Evolutionary conservation across 495 filamentous ascomycete species (phyloP).

Genomic region (Cenococcum geophilum): DNA sequence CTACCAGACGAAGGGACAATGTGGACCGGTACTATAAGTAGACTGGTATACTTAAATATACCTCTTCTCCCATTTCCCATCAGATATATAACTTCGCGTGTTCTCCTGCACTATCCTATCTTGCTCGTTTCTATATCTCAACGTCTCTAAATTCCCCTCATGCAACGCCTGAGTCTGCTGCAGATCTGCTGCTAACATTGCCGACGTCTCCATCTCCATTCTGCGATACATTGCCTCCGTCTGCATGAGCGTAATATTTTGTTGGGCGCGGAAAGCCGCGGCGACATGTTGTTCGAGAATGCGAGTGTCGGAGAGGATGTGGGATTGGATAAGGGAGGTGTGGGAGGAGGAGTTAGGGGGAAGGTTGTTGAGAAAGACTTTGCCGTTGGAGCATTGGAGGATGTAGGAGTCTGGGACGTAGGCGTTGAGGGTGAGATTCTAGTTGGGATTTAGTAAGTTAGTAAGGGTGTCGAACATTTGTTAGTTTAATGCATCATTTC

Average conservation of each 20-base stretch:
- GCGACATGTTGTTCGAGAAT: background rate
- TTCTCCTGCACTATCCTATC: background rate
- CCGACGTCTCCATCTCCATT: background rate
- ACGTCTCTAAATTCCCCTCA: background rate
- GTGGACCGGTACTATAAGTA: background rate
- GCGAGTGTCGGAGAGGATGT: background rate
- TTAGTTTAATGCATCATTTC: background rate
- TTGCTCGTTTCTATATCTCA: background rate
- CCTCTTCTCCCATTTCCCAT: background rate
- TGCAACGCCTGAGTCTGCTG: background rate
- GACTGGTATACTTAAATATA: background rate
- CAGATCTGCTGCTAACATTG: background rate
- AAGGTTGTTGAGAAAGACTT: background rate
- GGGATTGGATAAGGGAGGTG: background rate
- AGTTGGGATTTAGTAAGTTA: background rate
- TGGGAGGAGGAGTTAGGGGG: background rate
- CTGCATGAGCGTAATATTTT: background rate
- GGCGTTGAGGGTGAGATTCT: background rate
- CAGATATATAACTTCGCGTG: background rate
- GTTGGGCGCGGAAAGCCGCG: background rate
- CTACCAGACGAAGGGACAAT: background rate
- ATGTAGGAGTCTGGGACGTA: background rate
- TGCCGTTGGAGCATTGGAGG: background rate
- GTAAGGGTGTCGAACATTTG: background rate
- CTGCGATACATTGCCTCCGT: background rate